Conservation (phyloP, 2,329 filamentous ascomycete genomes). For the Chalaropsis thielavioides region DNA sequence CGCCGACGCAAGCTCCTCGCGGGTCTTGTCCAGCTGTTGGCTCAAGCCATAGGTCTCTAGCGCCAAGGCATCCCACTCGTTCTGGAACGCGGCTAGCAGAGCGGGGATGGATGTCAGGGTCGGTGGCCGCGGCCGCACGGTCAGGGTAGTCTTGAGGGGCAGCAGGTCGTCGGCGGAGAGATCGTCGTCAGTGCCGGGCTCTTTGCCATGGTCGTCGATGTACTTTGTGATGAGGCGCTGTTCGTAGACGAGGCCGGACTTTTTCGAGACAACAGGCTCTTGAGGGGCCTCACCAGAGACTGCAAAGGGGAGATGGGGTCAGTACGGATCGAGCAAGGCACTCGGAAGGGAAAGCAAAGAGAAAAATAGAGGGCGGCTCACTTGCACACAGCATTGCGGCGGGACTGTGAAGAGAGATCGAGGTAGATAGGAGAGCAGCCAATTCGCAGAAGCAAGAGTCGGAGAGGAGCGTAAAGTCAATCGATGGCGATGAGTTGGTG, state of each 20-base stretch:
- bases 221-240: conserved; percentile 91
- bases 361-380: conserved; percentile 21
- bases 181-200: conserved; percentile 78
- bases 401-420: conserved; percentile 5
- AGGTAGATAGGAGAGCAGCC: background rate
- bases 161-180: conserved; percentile 74
- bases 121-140: conserved; percentile 78
- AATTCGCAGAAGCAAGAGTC: background rate
- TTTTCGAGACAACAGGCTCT: conserved; percentile 85
- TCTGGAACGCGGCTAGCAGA: conserved; percentile 85
- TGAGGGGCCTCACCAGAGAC: conserved; percentile 95
- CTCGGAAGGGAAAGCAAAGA: background rate
- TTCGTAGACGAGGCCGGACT: conserved; percentile 88
- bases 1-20: conserved; percentile 84
- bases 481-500: background rate
- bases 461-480: background rate
- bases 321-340: background rate
- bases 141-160: conserved; percentile 66
- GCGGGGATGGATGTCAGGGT: conserved; percentile 93
- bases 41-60: conserved; percentile 83
- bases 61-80: conserved; percentile 92
- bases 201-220: conserved; percentile 81
- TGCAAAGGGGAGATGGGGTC: conserved; percentile 26
- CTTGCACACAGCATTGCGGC: conserved; percentile 37
- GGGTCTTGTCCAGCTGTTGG: conserved; percentile 76